phyloP scores from a whole-genome alignment of 75 land plant genomes.

The Pseudotsuga menziesii region DNA sequence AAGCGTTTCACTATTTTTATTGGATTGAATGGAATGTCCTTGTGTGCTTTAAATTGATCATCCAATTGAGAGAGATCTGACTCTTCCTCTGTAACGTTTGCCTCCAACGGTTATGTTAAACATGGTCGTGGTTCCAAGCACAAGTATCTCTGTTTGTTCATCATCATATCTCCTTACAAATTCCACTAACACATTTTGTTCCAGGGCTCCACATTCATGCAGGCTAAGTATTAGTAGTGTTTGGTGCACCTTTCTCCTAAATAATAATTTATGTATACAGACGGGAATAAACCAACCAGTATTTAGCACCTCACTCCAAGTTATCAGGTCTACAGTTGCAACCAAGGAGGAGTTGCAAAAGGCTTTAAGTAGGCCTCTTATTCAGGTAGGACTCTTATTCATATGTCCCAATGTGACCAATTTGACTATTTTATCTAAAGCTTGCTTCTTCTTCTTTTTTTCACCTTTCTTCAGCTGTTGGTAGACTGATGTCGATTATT shows the following conservation, averaged over 20 bases:
- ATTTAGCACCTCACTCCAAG: not conserved
- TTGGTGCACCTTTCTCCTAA: not conserved
- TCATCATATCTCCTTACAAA: not conserved
- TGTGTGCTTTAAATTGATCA: conserved; percentile 5
- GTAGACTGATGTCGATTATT: not conserved
- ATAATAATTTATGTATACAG: not conserved
- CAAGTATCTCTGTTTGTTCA: not conserved
- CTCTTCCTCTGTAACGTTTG: not conserved
- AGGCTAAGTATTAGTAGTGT: not conserved
- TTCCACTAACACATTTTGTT: not conserved
- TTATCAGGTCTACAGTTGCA: not conserved
- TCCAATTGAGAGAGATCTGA: no score
- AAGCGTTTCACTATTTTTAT: not conserved
- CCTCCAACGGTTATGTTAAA: not conserved
- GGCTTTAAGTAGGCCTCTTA: not conserved
- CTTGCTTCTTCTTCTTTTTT: not conserved
- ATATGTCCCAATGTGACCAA: not conserved
- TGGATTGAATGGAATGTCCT: not conserved
- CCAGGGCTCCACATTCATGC: not conserved
- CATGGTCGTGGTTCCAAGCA: conserved; percentile 1
- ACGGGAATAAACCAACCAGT: not conserved
- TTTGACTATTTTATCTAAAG: not conserved
- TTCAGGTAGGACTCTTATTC: conserved; percentile 1
- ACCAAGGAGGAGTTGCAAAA: not conserved
- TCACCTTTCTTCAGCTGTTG: not conserved